Percentiles rank a stretch among this genome's conserved stretches.
Conservation (phyloP, 257 asterid genomes). For the Solanum chaucha region DNA sequence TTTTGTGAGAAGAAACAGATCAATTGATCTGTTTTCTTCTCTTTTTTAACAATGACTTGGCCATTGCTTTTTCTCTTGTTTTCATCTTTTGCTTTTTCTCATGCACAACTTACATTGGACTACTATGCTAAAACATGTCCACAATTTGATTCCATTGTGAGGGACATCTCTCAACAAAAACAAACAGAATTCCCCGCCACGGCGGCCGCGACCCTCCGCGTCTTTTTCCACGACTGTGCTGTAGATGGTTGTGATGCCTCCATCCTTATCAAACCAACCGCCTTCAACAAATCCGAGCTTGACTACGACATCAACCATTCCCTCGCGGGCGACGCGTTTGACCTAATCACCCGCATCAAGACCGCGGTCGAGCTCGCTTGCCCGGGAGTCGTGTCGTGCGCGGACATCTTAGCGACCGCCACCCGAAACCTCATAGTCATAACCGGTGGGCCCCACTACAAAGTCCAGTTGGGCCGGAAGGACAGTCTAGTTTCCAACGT, state of each 20-base stretch:
- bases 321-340: slow-evolving; percentile 84
- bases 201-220: slow-evolving; percentile 75
- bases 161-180: slow-evolving; percentile 38
- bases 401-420: slow-evolving; percentile 71
- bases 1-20: slow-evolving; percentile 5
- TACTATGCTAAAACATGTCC: slow-evolving; percentile 68
- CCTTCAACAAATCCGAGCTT: slow-evolving; percentile 42
- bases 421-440: slow-evolving; percentile 53
- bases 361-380: slow-evolving; percentile 68
- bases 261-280: slow-evolving; percentile 50
- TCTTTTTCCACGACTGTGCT: slow-evolving; percentile 83
- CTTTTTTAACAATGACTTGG: slow-evolving; percentile 11
- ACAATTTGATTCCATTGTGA: slow-evolving; percentile 33
- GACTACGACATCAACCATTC: slow-evolving; percentile 52
- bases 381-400: slow-evolving; percentile 70
- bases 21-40: slow-evolving; percentile 1
- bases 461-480: slow-evolving; percentile 46
- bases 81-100: background rate
- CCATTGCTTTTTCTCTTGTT: slow-evolving; percentile 5
- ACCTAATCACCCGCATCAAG: slow-evolving; percentile 46
- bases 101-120: slow-evolving; percentile 20
- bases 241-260: slow-evolving; percentile 91
- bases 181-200: slow-evolving; percentile 58
- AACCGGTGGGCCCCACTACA: slow-evolving; percentile 72
- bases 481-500: slow-evolving; percentile 39